These are phyloP conservation scores for Pythium coloratum DNA, from an alignment of 352 stramenopile genomes.

Conservation along the genomic window DNA sequence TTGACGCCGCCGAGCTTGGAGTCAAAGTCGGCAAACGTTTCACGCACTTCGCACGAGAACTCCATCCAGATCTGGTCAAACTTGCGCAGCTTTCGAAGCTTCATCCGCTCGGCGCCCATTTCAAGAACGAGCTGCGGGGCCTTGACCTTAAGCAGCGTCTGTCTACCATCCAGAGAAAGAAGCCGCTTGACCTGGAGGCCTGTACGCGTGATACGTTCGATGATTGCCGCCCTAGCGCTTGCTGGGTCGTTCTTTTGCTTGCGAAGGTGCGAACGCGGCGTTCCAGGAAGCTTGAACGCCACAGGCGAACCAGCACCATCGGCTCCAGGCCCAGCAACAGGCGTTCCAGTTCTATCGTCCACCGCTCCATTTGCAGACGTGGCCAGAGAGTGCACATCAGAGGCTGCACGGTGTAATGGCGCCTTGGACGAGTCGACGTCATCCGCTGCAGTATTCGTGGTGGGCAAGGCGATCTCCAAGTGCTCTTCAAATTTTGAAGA, in stretches of 20 bases:
- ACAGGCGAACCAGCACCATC: background rate
- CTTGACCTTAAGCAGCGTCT: slow-evolving; percentile 79
- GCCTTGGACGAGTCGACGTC: background rate
- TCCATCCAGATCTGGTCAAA: slow-evolving; percentile 84
- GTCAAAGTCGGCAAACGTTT: slow-evolving; percentile 73
- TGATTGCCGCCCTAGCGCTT: slow-evolving; percentile 38
- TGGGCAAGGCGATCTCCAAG: slow-evolving; percentile 34
- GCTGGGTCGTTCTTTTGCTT: slow-evolving; percentile 23
- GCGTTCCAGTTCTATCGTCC: background rate
- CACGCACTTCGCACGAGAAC: slow-evolving; percentile 64
- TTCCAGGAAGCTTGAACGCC: slow-evolving; percentile 7
- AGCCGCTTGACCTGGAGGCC: slow-evolving; percentile 74
- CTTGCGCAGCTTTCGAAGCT: slow-evolving; percentile 58
- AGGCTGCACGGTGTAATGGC: background rate
- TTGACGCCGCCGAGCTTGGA: slow-evolving; percentile 34
- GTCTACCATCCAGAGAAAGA: slow-evolving; percentile 68
- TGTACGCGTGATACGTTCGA: slow-evolving; percentile 56
- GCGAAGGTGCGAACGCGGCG: background rate
- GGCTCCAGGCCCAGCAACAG: background rate
- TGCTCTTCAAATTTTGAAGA: slow-evolving; percentile 67
- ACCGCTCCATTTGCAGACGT: slow-evolving; percentile 1
- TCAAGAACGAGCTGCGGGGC: slow-evolving; percentile 68
- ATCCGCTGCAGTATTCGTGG: background rate
- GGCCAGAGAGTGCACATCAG: slow-evolving; percentile 6
- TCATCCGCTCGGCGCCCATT: slow-evolving; percentile 61